Conservation (phyloP, 176 grass and related monocot genomes). For the Zizania latifolia region DNA sequence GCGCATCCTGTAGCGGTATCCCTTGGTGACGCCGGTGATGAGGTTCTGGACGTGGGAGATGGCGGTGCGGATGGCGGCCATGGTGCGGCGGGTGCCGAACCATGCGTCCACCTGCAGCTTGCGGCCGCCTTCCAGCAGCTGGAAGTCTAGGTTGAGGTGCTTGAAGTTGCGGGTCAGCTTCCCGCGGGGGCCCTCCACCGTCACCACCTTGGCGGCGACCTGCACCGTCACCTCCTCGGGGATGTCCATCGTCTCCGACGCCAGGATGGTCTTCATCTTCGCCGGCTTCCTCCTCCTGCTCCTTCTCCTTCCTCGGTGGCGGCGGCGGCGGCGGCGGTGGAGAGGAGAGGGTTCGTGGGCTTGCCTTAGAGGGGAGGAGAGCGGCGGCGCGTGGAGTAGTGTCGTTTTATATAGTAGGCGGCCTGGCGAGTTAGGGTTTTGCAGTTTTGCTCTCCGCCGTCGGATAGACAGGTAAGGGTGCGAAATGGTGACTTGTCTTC, state of each 20-base stretch:
- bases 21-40: constrained; percentile 81
- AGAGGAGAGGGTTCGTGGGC: background rate
- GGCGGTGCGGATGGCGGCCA: constrained; percentile 84
- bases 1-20: constrained; percentile 82
- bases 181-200: constrained; percentile 67
- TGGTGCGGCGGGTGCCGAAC: constrained; percentile 88
- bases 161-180: constrained; percentile 86
- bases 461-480: constrained; percentile 8
- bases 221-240: constrained; percentile 66
- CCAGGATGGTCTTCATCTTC: constrained; percentile 83
- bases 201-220: constrained; percentile 62
- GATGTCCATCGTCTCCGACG: constrained; percentile 78
- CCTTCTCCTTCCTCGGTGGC: background rate
- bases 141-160: constrained; percentile 97
- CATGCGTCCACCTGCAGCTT: constrained; percentile 94
- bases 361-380: background rate
- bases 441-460: constrained; percentile 18
- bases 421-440: constrained; percentile 7
- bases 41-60: constrained; percentile 95
- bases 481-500: no score
- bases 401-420: background rate
- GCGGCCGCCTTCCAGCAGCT: constrained; percentile 57
- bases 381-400: background rate
- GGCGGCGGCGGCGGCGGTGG: background rate
- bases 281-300: background rate